A percentile compares a stretch with the other conserved stretches of the same genome.
phyloP scores from a whole-genome alignment of 306 rosid genomes.

The Coriaria nepalensis region DNA sequence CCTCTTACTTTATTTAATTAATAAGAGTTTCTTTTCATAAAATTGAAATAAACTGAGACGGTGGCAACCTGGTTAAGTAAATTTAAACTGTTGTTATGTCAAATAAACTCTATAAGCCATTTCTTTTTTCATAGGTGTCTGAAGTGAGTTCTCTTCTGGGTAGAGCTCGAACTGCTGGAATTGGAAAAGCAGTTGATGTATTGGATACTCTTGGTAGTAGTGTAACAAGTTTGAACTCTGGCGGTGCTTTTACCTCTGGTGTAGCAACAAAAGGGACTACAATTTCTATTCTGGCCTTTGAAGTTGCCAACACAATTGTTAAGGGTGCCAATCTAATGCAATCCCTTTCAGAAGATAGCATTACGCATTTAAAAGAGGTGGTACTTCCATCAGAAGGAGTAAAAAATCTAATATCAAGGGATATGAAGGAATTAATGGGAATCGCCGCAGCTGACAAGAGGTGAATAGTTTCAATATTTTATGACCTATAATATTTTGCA shows the following conservation, averaged over 20 bases:
- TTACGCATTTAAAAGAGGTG: conserved; percentile 74
- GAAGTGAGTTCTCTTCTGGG: conserved; percentile 92
- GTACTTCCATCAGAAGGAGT: conserved; percentile 90
- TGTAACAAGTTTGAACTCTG: conserved; percentile 72
- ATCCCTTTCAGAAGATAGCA: conserved; percentile 81
- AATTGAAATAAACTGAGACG: too few species aligned
- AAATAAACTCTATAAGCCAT: too few species aligned
- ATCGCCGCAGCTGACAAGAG: conserved; percentile 95
- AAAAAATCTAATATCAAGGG: conserved; percentile 65
- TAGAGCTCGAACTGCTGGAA: conserved; percentile 91
- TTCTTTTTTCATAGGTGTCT: conserved; percentile 92
- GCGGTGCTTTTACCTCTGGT: conserved; percentile 77
- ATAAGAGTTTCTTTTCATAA: too few species aligned
- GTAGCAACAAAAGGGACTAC: conserved; percentile 75
- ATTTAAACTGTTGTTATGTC: too few species aligned
- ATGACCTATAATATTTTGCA: too few species aligned
- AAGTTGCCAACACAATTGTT: conserved; percentile 94
- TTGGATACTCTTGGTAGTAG: conserved; percentile 98
- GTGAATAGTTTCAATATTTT: conserved; percentile 42
- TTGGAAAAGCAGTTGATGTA: conserved; percentile 98
- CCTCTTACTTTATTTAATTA: too few species aligned
- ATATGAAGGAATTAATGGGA: conserved; percentile 76
- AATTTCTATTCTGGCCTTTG: conserved; percentile 90
- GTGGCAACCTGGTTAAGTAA: too few species aligned
- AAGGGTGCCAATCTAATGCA: conserved; percentile 96